phyloP scores from a whole-genome alignment of 1,284 basidiomycete genomes.

The Polyporus tsugae region DNA sequence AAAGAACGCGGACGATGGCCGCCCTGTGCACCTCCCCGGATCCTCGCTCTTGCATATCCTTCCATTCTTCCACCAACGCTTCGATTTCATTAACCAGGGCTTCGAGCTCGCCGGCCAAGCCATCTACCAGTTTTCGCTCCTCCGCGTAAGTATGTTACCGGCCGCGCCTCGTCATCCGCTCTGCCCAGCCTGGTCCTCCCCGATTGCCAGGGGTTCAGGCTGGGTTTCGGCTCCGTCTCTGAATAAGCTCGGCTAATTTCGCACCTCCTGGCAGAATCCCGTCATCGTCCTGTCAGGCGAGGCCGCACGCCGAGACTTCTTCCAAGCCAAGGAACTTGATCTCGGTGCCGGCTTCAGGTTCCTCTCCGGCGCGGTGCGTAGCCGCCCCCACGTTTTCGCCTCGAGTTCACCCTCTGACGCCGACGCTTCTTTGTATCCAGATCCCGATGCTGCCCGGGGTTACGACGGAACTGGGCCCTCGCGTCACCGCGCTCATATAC shows the following conservation, averaged over 20 bases:
- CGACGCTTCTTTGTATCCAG: conserved; percentile 44
- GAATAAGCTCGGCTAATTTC: conserved; percentile 23
- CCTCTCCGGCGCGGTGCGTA: conserved; percentile 76
- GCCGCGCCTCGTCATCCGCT: conserved; percentile 8
- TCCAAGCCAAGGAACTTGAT: conserved; percentile 71
- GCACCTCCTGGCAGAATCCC: conserved; percentile 22
- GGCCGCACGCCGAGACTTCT: conserved; percentile 70
- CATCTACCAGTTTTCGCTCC: conserved; percentile 71
- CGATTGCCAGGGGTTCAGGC: conserved; percentile 4
- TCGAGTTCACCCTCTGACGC: conserved; percentile 15
- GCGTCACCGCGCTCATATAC: conserved; percentile 68
- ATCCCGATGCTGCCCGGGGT: conserved; percentile 78
- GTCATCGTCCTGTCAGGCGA: conserved; percentile 73
- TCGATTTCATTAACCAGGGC: conserved; percentile 75
- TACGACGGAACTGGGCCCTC: conserved; percentile 70
- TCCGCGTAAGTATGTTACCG: conserved; percentile 53
- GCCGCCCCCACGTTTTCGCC: not conserved
- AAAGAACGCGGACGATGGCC: conserved; percentile 45
- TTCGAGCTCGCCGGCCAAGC: conserved; percentile 70
- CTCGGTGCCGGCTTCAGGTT: conserved; percentile 79
- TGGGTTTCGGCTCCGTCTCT: conserved; percentile 62
- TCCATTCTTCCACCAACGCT: conserved; percentile 72
- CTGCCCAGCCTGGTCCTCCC: conserved; percentile 12
- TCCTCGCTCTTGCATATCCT: conserved; percentile 61
- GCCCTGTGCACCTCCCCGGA: conserved; percentile 63